phyloP scores from a whole-genome alignment of 257 asterid species.

The Capsicum pubescens region DNA sequence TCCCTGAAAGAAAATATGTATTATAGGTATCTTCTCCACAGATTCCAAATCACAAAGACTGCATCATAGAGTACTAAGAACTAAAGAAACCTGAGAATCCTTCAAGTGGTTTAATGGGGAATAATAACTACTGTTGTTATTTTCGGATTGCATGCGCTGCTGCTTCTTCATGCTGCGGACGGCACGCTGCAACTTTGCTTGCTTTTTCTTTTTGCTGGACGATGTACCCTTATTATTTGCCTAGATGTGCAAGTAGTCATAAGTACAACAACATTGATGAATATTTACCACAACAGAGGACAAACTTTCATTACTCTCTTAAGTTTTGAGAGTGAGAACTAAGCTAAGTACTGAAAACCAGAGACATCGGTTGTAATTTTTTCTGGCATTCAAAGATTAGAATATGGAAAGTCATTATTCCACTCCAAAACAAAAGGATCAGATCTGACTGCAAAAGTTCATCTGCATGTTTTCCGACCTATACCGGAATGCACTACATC shows the following conservation, averaged over 20 bases:
- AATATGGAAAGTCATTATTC: constrained; percentile 1
- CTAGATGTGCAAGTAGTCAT: constrained; percentile 44
- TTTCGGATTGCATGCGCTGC: constrained; percentile 75
- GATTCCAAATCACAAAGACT: constrained; percentile 29
- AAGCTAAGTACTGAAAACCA: not conserved
- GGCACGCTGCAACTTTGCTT: constrained; percentile 89
- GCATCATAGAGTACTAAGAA: constrained; percentile 23
- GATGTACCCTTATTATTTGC: constrained; percentile 89
- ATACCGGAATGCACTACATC: not conserved
- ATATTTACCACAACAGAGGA: constrained; percentile 2
- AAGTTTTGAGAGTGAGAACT: not conserved
- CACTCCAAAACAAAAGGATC: constrained; percentile 17
- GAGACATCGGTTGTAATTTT: not conserved
- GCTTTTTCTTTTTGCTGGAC: constrained; percentile 97
- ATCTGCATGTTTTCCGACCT: constrained; percentile 10
- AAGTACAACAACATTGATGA: constrained; percentile 15
- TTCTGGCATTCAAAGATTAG: not conserved
- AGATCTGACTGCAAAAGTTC: not conserved
- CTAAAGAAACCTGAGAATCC: constrained; percentile 79
- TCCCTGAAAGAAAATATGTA: constrained; percentile 57
- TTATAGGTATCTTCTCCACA: not conserved
- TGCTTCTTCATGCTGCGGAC: constrained; percentile 95
- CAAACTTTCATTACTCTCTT: not conserved
- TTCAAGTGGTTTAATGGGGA: constrained; percentile 94
- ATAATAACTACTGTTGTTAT: constrained; percentile 54